Evolutionary conservation across 129 eudicot genomes (phyloP).

Genomic region (Centaurea solstitialis): DNA sequence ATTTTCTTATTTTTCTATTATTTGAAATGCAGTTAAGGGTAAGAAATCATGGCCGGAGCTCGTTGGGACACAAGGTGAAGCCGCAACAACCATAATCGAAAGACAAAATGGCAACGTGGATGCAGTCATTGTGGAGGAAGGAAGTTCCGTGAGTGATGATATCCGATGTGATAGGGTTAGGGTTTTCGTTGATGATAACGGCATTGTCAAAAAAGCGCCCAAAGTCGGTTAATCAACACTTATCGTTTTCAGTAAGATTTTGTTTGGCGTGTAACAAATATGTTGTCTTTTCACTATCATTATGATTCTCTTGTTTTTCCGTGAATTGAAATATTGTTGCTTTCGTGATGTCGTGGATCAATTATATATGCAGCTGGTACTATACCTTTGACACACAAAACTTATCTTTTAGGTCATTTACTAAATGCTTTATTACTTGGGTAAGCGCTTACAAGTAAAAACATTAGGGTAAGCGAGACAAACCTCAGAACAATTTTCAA

Average conservation of each 20-base stretch:
- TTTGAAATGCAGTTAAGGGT: constrained; percentile 20
- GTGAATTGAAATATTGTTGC: neutral
- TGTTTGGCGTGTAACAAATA: neutral
- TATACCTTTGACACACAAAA: neutral
- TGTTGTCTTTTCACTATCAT: neutral
- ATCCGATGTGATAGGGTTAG: constrained; percentile 34
- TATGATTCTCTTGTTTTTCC: neutral
- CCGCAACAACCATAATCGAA: constrained; percentile 21
- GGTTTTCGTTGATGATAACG: constrained; percentile 25
- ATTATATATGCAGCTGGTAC: neutral
- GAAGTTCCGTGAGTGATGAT: constrained; percentile 13
- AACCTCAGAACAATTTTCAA: too few species aligned
- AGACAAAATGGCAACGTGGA: constrained; percentile 22
- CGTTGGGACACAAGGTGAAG: constrained; percentile 17
- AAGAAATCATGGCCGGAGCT: constrained; percentile 42
- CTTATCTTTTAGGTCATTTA: neutral
- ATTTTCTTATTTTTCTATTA: too few species aligned
- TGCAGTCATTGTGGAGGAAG: constrained; percentile 31
- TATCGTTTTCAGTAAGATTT: neutral
- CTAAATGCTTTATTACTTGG: too few species aligned
- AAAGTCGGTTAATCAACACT: constrained; percentile 24
- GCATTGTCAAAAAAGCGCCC: constrained; percentile 26
- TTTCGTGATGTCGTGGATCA: neutral
- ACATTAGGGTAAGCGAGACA: too few species aligned
- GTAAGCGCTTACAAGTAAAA: too few species aligned